Percentiles rank a stretch among this genome's conserved stretches.
Evolutionary conservation across 2,329 filamentous ascomycete genomes (phyloP).

Genomic region (Pseudocercospora musae): DNA sequence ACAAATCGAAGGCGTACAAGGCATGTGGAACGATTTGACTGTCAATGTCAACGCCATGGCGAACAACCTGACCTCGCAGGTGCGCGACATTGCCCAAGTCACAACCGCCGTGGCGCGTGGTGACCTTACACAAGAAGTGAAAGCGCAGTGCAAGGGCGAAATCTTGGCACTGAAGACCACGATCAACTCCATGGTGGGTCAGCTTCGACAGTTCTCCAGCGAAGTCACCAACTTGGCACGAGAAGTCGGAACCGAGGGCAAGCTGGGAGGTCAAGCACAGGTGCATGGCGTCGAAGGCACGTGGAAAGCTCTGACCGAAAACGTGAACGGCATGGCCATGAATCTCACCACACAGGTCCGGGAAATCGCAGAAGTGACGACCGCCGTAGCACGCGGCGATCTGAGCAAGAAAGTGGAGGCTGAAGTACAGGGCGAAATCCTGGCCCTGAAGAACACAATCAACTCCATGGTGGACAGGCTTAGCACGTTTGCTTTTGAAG

Average conservation of each 20-base stretch:
- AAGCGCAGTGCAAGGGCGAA: conserved; percentile 52
- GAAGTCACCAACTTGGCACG: conserved; percentile 53
- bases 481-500: conserved; percentile 62
- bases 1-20: conserved; percentile 62
- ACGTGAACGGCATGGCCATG: conserved; percentile 53
- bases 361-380: conserved; percentile 53
- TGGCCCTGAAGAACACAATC: conserved; percentile 77
- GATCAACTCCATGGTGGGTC: conserved; percentile 54
- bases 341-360: conserved; percentile 52
- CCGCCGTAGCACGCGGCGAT: conserved; percentile 51
- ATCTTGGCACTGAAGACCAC: conserved; percentile 52
- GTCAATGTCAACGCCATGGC: conserved; percentile 55
- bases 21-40: conserved; percentile 65
- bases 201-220: conserved; percentile 51
- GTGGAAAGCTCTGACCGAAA: conserved; percentile 54
- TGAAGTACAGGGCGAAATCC: conserved; percentile 51
- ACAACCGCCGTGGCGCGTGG: conserved; percentile 52
- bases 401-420: conserved; percentile 52
- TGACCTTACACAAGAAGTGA: conserved; percentile 51
- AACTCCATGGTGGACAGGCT: conserved; percentile 66
- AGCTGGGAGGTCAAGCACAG: conserved; percentile 51
- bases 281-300: conserved; percentile 53
- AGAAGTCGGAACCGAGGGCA: conserved; percentile 52
- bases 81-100: conserved; percentile 53
- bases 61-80: conserved; percentile 52